Base-by-base conservation (phyloP, 768 basidiomycete species). In the Pleurotus giganteus region DNA sequence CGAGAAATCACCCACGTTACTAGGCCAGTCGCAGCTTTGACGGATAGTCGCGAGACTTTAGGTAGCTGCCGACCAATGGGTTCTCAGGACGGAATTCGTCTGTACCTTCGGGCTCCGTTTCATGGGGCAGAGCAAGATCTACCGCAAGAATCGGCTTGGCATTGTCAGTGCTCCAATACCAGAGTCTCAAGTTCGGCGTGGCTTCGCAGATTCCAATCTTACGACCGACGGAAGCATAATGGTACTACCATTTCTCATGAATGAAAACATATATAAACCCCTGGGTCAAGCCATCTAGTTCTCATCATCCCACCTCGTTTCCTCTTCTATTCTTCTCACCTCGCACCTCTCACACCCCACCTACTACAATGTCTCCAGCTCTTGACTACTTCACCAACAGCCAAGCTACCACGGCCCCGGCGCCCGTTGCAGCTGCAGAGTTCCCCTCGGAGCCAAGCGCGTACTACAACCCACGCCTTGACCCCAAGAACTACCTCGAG, bases 401-500 rank as follows among this genome's bases (percentile, higher is more conserved):
- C 39, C 46, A 55, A 34, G 23, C 43, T 47, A 27, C 46, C 29
- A 37, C 47, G 5, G 29, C 15, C 39, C 44, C 36, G 13, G 31
- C 29, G 6, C 34, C 47, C 19, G 34, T 17, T 19, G 37, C 37
- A 5, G 42, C 52, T n/a, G n/a, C 37, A 13, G 52, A 42, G 19
- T 13, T n/a, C 17, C 19, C 42, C 13, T 42, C 42, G 5, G 41
- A 41, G 26, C 39, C 42, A 23, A n/a, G 23, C 23, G 41, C 65
- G 1, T 81, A 79, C 69, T 76, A 77, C 59, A 81, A 80, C 59
- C 34, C 80, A 17, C 78, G 79, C 46, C 61, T 81, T 12, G 78
- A 81, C 62, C 77, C 78, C 26, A 76, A 77, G 63, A 86, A 88
- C 65, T 89, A 76, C 66, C 65, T 85, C 42, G 79, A 88, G 5